Evolutionary conservation across 805 yeast species (phyloP), one percentile per base, ranked within the genome.

Genomic region (Candida maesae): DNA sequence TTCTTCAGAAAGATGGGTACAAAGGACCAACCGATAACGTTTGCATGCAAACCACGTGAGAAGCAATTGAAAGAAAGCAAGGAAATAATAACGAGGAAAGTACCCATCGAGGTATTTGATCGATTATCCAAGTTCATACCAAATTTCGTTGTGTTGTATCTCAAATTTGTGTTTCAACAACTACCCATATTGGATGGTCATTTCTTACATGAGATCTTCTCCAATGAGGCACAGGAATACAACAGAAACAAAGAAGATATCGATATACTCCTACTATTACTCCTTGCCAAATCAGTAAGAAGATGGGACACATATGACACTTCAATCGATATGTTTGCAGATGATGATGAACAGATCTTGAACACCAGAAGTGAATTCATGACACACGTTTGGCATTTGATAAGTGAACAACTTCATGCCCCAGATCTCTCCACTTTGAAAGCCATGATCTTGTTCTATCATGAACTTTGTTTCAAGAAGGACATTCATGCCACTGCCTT

Each of bases 221-320:
- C 48, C 13, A 45, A 45, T 17, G 43, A 45, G 29, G 19, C 41
- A 13, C 33, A 33, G 9, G 47, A 44, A 21, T 32, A 38, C 32
- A 32, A 41, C 36, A 17, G 19, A 16, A 44, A 41, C 19, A 40
- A 35, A 20, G 43, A 34, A 13, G 35, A 41, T 16, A 19, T 44
- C 13, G 47, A 38, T 14, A 3, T 26, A 3, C 23, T 36, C 4
- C 20, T 44, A 5, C 28, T 44, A 2, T 25, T 44, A 2, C 18
- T 44, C 17, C 24, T 44, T 6, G 38, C 47, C 12, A 39, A 38
- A 23, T 29, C 37, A 16, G 41, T 39, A 4, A 26, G 40, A 20
- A 30, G 47, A 20, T 44, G 47, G 47, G 44, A 44, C 19, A 39
- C 44, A 5, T 30, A 39, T 20, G 47, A 44, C 23, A 44, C 47